Evolutionary conservation across 1,139 yeast species (phyloP), one percentile per base, ranked within the genome.

Genomic region (Schizosaccharomyces versatilis): DNA sequence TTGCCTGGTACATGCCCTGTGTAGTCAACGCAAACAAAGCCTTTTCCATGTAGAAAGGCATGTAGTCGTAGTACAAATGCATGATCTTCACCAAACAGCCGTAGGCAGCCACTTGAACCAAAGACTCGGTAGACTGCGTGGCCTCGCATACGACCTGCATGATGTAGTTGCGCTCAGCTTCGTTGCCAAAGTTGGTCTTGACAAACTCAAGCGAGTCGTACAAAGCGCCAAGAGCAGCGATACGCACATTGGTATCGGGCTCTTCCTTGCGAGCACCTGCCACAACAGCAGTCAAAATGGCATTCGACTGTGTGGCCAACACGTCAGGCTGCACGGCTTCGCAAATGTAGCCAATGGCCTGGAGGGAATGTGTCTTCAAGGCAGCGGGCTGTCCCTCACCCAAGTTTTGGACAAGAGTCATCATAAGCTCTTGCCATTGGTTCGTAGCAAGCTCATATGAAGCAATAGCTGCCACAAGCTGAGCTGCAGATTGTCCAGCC

Each of bases 111-210:
- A 94, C 90, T 69, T 88, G 95, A 59, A 90, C 73, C 62, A 83
- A 93, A 53, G 75, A 71, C 64, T 83, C 84, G 54, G 77, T 77
- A 38, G 94, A 84, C 68, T 90, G 96, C 17, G 98, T 88, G 19
- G 97, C 95, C 69, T 90, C 98, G 70, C 98, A 90, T 10, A 90
- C 96, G 54, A 90, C 97, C 71, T 86, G 96, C 98, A 90, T 90
- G 66, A 90, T 83, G 68, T 83, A 88, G 67, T 90, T 86, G 65
- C 98, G 78, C 72, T 90, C 98, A 59, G 94, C 94, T 65, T 90
- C 97, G 59, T 83, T 77, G 63, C 80, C 86, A 72, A 90, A 93
- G 69, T 90, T 90, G 64, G 74, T 77, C 60, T 82, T 79, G 67
- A 90, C 85, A 67, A 90, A 90, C 62, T 83, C 95, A 63, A 90